phyloP scores from a whole-genome alignment of 2,329 filamentous ascomycete genomes.

The Microthyrium microscopicum region DNA sequence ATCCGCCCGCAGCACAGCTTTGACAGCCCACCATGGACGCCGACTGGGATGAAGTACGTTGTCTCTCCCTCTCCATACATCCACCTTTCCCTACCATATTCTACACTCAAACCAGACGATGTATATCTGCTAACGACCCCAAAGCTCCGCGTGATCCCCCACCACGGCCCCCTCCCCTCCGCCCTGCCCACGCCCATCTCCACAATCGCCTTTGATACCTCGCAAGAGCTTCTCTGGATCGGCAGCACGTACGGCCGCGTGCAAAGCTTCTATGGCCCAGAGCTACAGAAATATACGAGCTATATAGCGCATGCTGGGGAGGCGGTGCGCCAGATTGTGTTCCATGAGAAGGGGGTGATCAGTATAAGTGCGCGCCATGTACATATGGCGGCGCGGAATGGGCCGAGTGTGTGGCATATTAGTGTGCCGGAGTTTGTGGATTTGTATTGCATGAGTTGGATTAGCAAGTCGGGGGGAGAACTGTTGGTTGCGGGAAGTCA shows the following conservation, averaged over 20 bases:
- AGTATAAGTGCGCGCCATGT: conserved; percentile 69
- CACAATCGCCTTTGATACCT: conserved; percentile 74
- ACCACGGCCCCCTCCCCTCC: conserved; percentile 61
- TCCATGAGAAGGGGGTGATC: conserved; percentile 81
- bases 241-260: conserved; percentile 71
- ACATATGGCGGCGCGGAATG: conserved; percentile 74
- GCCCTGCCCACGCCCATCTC: conserved; percentile 54
- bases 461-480: conserved; percentile 65
- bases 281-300: conserved; percentile 79
- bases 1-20: too few relatives aligned
- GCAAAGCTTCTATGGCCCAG: conserved; percentile 71
- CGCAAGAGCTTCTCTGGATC: conserved; percentile 81
- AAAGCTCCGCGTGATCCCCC: conserved; percentile 64
- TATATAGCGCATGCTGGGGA: conserved; percentile 74
- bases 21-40: conserved; percentile 27
- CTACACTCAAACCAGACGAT: conserved; percentile 2
- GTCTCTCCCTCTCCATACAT: background rate
- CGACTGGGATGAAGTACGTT: conserved; percentile 33
- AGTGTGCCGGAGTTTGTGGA: conserved; percentile 67
- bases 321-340: conserved; percentile 69
- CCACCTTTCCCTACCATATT: background rate
- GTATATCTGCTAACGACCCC: conserved; percentile 9
- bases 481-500: conserved; percentile 81
- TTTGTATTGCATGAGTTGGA: conserved; percentile 88
- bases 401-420: conserved; percentile 77